Evolutionary conservation across 2,329 filamentous ascomycete species (phyloP).

Genomic region (Diplodia intermedia): DNA sequence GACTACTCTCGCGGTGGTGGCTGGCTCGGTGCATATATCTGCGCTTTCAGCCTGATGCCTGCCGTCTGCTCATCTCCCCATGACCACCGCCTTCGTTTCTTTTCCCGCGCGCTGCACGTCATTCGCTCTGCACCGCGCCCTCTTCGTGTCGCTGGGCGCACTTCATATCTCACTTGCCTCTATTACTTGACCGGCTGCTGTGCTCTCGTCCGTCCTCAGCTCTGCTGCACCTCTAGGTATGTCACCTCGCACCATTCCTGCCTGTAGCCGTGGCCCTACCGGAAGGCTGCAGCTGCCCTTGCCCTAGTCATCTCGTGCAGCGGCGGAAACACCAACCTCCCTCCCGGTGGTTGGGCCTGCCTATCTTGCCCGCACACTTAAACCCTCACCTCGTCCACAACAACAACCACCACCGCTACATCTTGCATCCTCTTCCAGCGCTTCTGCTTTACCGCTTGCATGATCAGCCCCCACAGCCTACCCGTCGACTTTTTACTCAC

Average conservation of each 20-base stretch:
- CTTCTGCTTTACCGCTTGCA: constrained; percentile 9
- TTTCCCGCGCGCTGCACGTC: neutral
- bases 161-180: neutral
- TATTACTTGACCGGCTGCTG: neutral
- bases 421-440: neutral
- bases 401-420: neutral
- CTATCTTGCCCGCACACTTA: neutral
- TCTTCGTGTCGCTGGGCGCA: constrained; percentile 6
- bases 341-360: neutral
- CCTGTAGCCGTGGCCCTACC: constrained; percentile 15
- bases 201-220: neutral
- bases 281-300: constrained; percentile 26
- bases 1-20: constrained; percentile 12
- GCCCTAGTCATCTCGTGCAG: neutral
- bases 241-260: neutral
- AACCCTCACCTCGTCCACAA: neutral
- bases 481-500: constrained; percentile 11
- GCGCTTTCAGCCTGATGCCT: neutral
- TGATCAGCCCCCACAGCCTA: constrained; percentile 4
- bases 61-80: constrained; percentile 4
- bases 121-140: neutral
- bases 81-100: neutral
- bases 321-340: constrained; percentile 13
- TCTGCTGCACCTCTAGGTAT: constrained; percentile 4
- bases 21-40: constrained; percentile 20